Evolutionary conservation across 768 basidiomycete genomes (phyloP).

Genomic region (Serendipita sp.): DNA sequence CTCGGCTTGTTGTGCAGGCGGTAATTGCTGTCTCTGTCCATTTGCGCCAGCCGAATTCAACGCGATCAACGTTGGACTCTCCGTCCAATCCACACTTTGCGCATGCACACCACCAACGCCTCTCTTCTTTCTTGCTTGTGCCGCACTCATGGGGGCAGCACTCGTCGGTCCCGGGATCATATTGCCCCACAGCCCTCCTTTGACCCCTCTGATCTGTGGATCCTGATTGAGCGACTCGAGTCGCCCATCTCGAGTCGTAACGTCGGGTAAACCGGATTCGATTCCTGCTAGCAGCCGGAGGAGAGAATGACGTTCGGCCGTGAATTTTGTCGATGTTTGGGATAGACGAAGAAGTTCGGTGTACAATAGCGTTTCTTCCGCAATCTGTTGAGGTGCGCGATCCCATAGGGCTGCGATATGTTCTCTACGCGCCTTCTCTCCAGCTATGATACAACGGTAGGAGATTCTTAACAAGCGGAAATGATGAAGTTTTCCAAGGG

Average conservation of each 20-base stretch:
- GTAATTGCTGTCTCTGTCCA: constrained; percentile 16
- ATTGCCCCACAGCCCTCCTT: constrained; percentile 24
- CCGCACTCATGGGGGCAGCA: constrained; percentile 22
- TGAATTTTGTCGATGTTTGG: constrained; percentile 78
- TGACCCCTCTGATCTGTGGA: constrained; percentile 32
- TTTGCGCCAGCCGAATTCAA: constrained; percentile 26
- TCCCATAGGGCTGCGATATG: constrained; percentile 78
- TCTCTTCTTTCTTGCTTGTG: constrained; percentile 42
- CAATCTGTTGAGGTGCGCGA: constrained; percentile 77
- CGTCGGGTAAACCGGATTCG: constrained; percentile 70
- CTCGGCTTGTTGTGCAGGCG: constrained; percentile 26
- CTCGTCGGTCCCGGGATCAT: constrained; percentile 22
- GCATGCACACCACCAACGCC: not conserved
- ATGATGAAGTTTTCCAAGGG: not conserved
- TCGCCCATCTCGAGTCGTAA: constrained; percentile 50
- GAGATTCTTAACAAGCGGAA: too few species aligned
- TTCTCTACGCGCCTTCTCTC: constrained; percentile 75
- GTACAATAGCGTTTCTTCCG: constrained; percentile 90
- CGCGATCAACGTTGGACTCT: constrained; percentile 22
- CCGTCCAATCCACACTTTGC: constrained; percentile 18
- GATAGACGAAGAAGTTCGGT: constrained; percentile 90
- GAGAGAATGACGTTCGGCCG: constrained; percentile 75
- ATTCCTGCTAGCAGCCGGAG: constrained; percentile 70
- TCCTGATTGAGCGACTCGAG: constrained; percentile 28
- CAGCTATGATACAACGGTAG: constrained; percentile 34